These are phyloP conservation scores for Hippophae gyantsensis DNA, from an alignment of 306 rosid genomes.

Conservation along the genomic window DNA sequence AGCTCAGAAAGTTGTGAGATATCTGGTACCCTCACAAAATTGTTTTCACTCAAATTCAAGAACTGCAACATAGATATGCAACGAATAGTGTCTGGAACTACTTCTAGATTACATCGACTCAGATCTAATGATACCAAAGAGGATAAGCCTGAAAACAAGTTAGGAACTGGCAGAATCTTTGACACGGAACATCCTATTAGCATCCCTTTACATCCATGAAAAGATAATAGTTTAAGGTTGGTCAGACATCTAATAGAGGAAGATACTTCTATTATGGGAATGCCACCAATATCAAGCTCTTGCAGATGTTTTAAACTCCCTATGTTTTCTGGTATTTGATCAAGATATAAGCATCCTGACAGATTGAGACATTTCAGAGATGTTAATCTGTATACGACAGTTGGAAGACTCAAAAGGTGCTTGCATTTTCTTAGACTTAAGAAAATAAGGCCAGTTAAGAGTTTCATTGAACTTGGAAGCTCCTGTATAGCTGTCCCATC, in stretches of 20 bases:
- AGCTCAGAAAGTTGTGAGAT: constrained; percentile 18
- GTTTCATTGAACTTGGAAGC: constrained; percentile 8
- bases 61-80: constrained; percentile 10
- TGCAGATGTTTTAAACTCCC: constrained; percentile 10
- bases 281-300: constrained; percentile 20
- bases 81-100: constrained; percentile 6
- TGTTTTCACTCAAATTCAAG: constrained; percentile 17
- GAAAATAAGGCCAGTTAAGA: constrained; percentile 4
- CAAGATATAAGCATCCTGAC: constrained; percentile 12
- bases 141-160: not conserved
- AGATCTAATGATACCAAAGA: constrained; percentile 7
- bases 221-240: constrained; percentile 5
- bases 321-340: constrained; percentile 11
- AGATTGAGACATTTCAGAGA: constrained; percentile 13
- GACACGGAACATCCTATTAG: constrained; percentile 8
- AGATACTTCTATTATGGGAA: constrained; percentile 11
- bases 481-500: constrained; percentile 14
- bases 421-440: constrained; percentile 13
- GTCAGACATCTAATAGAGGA: constrained; percentile 5
- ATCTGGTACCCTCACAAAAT: constrained; percentile 11
- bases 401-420: constrained; percentile 11
- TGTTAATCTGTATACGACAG: constrained; percentile 5
- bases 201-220: not conserved
- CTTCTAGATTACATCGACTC: constrained; percentile 15
- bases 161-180: constrained; percentile 5